These are phyloP conservation scores for Ballota nigra DNA, from an alignment of 257 asterid species.

Conservation along the genomic window DNA sequence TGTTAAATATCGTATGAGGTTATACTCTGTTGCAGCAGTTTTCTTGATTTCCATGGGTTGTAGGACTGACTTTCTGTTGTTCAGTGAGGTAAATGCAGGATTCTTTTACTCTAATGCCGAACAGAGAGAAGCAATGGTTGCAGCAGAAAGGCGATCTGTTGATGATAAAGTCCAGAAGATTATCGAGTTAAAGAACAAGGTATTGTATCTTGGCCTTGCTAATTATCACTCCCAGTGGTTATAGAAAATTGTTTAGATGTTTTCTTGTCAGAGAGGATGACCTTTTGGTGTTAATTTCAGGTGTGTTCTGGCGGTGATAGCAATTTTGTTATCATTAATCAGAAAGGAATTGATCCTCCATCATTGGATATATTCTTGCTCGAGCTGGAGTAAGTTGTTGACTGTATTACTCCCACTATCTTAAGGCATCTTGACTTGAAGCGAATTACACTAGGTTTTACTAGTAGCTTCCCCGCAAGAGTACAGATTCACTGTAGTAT, in stretches of 20 bases:
- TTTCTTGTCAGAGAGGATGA: slow-evolving; percentile 25
- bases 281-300: slow-evolving; percentile 39
- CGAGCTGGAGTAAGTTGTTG: slow-evolving; percentile 82
- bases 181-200: slow-evolving; percentile 87
- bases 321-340: slow-evolving; percentile 87
- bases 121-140: slow-evolving; percentile 98
- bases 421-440: too few relatives aligned
- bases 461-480: too few relatives aligned
- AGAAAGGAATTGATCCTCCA: slow-evolving; percentile 98
- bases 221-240: slow-evolving; percentile 7
- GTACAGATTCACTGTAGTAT: too few relatives aligned
- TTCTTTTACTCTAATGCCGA: slow-evolving; percentile 95
- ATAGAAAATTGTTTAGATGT: neutral
- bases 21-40: neutral
- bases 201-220: slow-evolving; percentile 19
- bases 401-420: neutral
- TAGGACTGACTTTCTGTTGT: slow-evolving; percentile 37
- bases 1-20: slow-evolving; percentile 8
- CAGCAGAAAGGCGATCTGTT: slow-evolving; percentile 94
- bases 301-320: slow-evolving; percentile 66
- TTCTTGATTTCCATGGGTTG: slow-evolving; percentile 16
- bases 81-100: slow-evolving; percentile 97
- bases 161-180: slow-evolving; percentile 94
- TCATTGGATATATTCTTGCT: slow-evolving; percentile 93
- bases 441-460: too few relatives aligned